phyloP scores from a whole-genome alignment of 2,329 filamentous ascomycete genomes.

The Myotisia sp. region DNA sequence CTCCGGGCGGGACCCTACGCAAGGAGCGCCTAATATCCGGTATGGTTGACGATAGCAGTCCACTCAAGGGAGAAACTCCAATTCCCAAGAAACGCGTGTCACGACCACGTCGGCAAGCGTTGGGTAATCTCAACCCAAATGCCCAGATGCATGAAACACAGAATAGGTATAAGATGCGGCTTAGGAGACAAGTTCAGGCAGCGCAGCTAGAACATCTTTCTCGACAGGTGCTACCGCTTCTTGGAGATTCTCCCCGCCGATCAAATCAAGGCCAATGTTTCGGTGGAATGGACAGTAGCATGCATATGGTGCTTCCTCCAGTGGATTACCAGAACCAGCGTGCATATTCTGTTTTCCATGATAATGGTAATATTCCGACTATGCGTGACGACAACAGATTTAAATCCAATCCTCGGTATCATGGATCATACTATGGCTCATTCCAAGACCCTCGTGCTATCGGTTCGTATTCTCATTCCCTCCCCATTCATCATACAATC shows the following conservation, averaged over 20 bases:
- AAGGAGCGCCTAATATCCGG: slow-evolving; percentile 35
- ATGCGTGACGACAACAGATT: not conserved
- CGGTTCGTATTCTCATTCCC: not conserved
- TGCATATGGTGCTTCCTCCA: slow-evolving; percentile 19
- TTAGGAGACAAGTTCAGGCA: slow-evolving; percentile 7
- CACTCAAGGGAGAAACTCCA: slow-evolving; percentile 32
- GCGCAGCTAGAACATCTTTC: slow-evolving; percentile 9
- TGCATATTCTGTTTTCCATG: slow-evolving; percentile 26
- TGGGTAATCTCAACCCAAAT: slow-evolving; percentile 23
- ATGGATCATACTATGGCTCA: slow-evolving; percentile 1
- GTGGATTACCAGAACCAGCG: slow-evolving; percentile 19
- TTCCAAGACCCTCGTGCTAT: slow-evolving; percentile 1
- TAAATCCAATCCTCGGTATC: not conserved
- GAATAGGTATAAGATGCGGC: slow-evolving; percentile 18
- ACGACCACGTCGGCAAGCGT: slow-evolving; percentile 17
- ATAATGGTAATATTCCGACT: slow-evolving; percentile 16
- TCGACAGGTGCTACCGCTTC: slow-evolving; percentile 13
- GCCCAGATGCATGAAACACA: slow-evolving; percentile 15
- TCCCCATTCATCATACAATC: not conserved
- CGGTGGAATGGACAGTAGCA: slow-evolving; percentile 20
- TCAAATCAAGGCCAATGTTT: slow-evolving; percentile 9
- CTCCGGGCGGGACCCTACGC: slow-evolving; percentile 29
- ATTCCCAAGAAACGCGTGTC: slow-evolving; percentile 24
- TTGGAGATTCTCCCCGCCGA: slow-evolving; percentile 13
- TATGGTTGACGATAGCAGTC: slow-evolving; percentile 34